These are phyloP conservation scores for Amorphotheca resinae DNA, from an alignment of 495 filamentous ascomycete species.

Conservation along the genomic window DNA sequence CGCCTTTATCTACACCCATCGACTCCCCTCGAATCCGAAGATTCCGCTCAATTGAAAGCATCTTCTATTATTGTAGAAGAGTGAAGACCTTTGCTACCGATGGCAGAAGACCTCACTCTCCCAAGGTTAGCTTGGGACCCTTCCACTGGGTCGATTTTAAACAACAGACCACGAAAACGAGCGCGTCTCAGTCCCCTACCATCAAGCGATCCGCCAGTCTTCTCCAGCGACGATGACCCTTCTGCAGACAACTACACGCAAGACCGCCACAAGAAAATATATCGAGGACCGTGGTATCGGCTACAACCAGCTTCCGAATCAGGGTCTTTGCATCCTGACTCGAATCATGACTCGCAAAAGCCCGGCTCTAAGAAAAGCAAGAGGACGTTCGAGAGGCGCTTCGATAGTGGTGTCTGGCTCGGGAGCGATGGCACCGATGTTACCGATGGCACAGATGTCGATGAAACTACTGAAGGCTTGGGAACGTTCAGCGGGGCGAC, in stretches of 20 bases:
- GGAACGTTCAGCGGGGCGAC: background rate
- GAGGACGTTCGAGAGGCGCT: conserved; percentile 45
- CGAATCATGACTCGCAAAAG: conserved; percentile 20
- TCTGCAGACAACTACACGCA: conserved; percentile 56
- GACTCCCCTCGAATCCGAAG: no score
- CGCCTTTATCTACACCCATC: no score
- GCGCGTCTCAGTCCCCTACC: conserved; percentile 24
- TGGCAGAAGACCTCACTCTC: conserved; percentile 35
- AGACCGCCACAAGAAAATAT: conserved; percentile 45
- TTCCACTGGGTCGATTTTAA: conserved; percentile 19
- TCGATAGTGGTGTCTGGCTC: conserved; percentile 81
- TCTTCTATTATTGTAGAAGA: background rate
- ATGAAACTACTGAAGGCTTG: conserved; percentile 17
- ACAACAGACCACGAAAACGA: conserved; percentile 29
- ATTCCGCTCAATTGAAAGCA: background rate
- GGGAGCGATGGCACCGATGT: conserved; percentile 45
- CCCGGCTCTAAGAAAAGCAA: conserved; percentile 30
- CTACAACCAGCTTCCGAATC: conserved; percentile 35
- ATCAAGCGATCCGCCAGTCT: conserved; percentile 64
- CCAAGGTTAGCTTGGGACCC: conserved; percentile 30
- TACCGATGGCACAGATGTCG: conserved; percentile 34
- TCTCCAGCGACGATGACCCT: conserved; percentile 69
- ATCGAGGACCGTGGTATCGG: conserved; percentile 60
- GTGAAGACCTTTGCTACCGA: conserved; percentile 5
- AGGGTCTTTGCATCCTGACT: no score